Percentiles rank a stretch among this genome's conserved stretches.
phyloP scores from a whole-genome alignment of 2,329 filamentous ascomycete species.

The Hirsutella rhossiliensis region DNA sequence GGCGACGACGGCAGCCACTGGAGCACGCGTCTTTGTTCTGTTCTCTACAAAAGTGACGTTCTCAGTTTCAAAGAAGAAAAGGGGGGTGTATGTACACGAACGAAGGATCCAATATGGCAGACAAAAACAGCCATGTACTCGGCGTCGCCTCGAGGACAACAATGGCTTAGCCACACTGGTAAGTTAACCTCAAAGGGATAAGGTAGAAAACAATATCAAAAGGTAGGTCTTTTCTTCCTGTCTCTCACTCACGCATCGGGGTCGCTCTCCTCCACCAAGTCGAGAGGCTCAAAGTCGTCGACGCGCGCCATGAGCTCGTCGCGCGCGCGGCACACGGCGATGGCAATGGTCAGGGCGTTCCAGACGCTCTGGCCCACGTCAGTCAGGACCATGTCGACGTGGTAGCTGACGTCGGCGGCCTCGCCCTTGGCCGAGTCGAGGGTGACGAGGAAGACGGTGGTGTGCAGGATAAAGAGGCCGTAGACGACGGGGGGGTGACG shows the following conservation, averaged over 20 bases:
- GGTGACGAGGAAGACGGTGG: slow-evolving; percentile 26
- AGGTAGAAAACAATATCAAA: not conserved
- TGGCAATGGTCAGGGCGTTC: slow-evolving; percentile 30
- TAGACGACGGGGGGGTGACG: slow-evolving; percentile 27
- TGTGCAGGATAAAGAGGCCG: slow-evolving; percentile 28
- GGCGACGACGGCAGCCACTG: too few species aligned
- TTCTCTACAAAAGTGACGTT: too few species aligned
- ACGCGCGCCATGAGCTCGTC: slow-evolving; percentile 23
- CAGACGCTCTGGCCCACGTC: slow-evolving; percentile 28
- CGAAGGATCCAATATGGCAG: too few species aligned
- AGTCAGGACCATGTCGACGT: slow-evolving; percentile 27
- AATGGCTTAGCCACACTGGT: too few species aligned
- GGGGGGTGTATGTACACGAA: too few species aligned
- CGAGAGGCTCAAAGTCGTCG: slow-evolving; percentile 21
- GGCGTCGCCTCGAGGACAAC: too few species aligned
- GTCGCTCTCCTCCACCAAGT: slow-evolving; percentile 20
- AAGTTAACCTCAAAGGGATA: not conserved
- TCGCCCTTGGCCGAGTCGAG: slow-evolving; percentile 24
- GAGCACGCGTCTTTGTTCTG: too few species aligned
- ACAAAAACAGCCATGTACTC: too few species aligned
- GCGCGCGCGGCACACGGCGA: slow-evolving; percentile 26
- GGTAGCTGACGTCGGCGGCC: slow-evolving; percentile 26
- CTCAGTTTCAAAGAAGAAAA: too few species aligned
- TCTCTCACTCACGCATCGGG: slow-evolving; percentile 20
- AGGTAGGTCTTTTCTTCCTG: not conserved